phyloP scores from a whole-genome alignment of 2,329 filamentous ascomycete species.

The Chaetomium sp. region DNA sequence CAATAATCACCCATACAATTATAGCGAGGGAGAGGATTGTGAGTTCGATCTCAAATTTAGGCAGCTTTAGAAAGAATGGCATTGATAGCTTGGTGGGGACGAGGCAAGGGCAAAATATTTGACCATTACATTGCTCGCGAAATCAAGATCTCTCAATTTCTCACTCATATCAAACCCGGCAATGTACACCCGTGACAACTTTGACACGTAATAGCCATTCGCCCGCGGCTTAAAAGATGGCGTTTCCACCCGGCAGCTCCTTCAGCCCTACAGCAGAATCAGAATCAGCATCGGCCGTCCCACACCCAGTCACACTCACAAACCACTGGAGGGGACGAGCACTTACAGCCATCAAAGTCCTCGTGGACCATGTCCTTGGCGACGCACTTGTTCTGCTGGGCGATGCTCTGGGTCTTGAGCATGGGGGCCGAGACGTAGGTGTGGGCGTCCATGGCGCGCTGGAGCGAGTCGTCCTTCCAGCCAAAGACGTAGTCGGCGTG shows the following conservation, averaged over 20 bases:
- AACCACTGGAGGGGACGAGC: background rate
- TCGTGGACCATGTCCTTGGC: slow-evolving; percentile 37
- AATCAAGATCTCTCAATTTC: too few species aligned
- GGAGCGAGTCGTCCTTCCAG: slow-evolving; percentile 47
- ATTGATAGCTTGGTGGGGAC: too few species aligned
- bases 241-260: slow-evolving; percentile 22
- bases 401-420: slow-evolving; percentile 38
- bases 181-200: background rate
- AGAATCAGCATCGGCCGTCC: background rate
- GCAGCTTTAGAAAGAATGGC: too few species aligned
- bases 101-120: too few species aligned
- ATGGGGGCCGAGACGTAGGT: slow-evolving; percentile 37
- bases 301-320: too few species aligned
- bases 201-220: background rate
- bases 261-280: slow-evolving; percentile 8
- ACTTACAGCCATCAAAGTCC: slow-evolving; percentile 39
- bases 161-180: too few species aligned
- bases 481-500: slow-evolving; percentile 50
- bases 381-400: slow-evolving; percentile 37
- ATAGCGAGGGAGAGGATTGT: too few species aligned
- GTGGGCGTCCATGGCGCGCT: slow-evolving; percentile 45
- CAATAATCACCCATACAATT: too few species aligned
- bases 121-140: too few species aligned
- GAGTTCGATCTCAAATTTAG: too few species aligned
- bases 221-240: slow-evolving; percentile 1